A percentile compares a stretch with the other conserved stretches of the same genome.
Conservation (phyloP, 192 early-diverging fungal species). For the Podila clonocystis region DNA sequence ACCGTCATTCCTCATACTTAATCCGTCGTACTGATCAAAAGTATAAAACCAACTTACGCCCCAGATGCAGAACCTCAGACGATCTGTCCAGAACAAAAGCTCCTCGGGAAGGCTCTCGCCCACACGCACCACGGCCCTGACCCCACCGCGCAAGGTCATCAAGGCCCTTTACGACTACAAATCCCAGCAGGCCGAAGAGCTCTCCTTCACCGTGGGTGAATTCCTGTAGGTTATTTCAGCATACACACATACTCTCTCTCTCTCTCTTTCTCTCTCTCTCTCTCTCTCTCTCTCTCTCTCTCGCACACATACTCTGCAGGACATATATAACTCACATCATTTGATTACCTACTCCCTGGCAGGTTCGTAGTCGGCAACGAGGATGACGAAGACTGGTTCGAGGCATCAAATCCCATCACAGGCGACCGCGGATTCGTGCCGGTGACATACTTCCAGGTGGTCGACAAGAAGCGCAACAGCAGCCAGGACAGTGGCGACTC, state of each 20-base stretch:
- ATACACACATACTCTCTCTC: neutral
- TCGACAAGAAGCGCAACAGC: conserved; percentile 62
- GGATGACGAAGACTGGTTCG: conserved; percentile 75
- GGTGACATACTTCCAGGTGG: conserved; percentile 72
- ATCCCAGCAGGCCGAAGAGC: conserved; percentile 62
- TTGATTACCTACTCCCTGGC: neutral
- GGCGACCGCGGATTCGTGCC: conserved; percentile 78
- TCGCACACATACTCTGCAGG: neutral
- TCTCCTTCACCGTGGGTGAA: conserved; percentile 77
- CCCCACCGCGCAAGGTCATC: conserved; percentile 74
- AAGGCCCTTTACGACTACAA: conserved; percentile 76
- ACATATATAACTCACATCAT: neutral
- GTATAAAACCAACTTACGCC: neutral
- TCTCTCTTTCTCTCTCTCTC: neutral
- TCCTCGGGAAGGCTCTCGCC: conserved; percentile 28
- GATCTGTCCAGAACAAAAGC: conserved; percentile 32
- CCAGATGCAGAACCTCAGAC: conserved; percentile 28
- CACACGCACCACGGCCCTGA: conserved; percentile 12
- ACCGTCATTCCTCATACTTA: neutral
- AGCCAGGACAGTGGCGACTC: conserved; percentile 47
- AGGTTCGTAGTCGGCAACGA: conserved; percentile 69
- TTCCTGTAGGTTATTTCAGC: conserved; percentile 62
- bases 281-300: neutral
- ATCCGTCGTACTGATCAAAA: neutral
- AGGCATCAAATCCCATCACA: conserved; percentile 76